Base-by-base conservation (phyloP, 495 filamentous ascomycete species). In the Penicillium arizonense region DNA sequence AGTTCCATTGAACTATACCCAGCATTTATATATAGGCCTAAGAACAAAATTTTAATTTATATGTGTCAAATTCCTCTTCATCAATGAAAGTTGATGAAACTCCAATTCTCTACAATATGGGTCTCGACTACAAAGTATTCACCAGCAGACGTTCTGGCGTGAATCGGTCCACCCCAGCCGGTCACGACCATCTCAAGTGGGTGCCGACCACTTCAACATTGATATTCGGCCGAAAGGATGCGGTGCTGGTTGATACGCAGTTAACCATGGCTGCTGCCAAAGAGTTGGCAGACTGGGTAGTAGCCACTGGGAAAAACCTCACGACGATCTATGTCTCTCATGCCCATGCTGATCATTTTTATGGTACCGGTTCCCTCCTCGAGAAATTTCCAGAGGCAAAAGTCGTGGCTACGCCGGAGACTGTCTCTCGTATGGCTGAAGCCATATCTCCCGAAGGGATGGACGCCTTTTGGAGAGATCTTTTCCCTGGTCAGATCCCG, bases 321-420 rank as follows among this genome's bases (percentile, higher is more conserved):
- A 62, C 50, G 0, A 57, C 64, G 11, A 65, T 79, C 20, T 77
- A 75, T 58, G 63, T 77, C 42, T 75, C 74, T 9, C 74, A 78
- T 47, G 73, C 70, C n/a, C 74, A 77, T 49, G 74, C 71, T 8
- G 73, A 79, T 57, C 73, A 79, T 44, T 79, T 63, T 54, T 76
- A 74, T 48, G 68, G 69, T 10, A 24, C 67, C 1, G 43, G 63
- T 0, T 20, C 55, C 7, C 48, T 79, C 6, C 16, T 56, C 5
- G 28, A 56, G 20, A 55, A 57, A 0, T 79, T 71, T 39, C 73
- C 72, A 2, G 48, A 56, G 0, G 57, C 56, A 0, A 46, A 49
- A 5, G 44, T 26, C 5, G 34, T 74, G 3, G 69, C 73, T 10
- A 77, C 72, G 1, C 20, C 49, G 2, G 56, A 38, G 9, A 56